A percentile compares a stretch with the other conserved stretches of the same genome.
Evolutionary conservation across 2,329 filamentous ascomycete species (phyloP).

Genomic region (Colletotrichum kahawae): DNA sequence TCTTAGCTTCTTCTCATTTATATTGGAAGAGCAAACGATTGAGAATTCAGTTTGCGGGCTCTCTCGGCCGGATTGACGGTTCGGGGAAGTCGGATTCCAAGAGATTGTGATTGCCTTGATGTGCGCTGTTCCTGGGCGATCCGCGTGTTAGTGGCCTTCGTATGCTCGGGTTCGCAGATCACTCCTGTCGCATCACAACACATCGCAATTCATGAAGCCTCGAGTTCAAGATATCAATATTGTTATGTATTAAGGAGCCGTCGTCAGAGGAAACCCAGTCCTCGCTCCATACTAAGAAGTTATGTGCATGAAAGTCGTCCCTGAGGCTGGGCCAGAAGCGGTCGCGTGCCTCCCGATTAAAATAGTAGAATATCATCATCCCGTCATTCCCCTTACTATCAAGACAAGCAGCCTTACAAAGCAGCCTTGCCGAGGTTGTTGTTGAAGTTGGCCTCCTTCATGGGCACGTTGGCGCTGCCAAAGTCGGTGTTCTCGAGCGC

Average conservation of each 20-base stretch:
- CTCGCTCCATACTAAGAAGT: not conserved
- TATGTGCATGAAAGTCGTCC: constrained; percentile 12
- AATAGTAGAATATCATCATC: not conserved
- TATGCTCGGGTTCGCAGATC: not conserved
- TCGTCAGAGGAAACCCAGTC: not conserved
- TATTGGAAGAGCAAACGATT: not conserved
- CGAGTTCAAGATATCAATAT: not conserved
- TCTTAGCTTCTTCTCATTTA: not conserved
- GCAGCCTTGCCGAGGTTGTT: constrained; percentile 21
- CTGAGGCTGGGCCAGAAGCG: not conserved
- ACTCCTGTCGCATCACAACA: not conserved
- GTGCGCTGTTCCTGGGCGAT: not conserved
- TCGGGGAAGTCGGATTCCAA: not conserved
- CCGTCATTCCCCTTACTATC: not conserved
- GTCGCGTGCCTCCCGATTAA: not conserved
- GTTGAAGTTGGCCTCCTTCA: constrained; percentile 26
- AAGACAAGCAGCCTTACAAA: not conserved
- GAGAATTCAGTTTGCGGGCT: not conserved
- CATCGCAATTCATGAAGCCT: not conserved
- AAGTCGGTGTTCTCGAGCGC: constrained; percentile 42
- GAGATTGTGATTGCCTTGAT: not conserved
- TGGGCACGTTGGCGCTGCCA: constrained; percentile 43
- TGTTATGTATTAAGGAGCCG: constrained; percentile 4
- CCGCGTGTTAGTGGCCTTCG: not conserved
- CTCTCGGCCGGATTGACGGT: not conserved